A percentile compares a stretch with the other conserved stretches of the same genome.
phyloP scores from a whole-genome alignment of 805 yeast genomes.

The Wickerhamiella slavikovae region DNA sequence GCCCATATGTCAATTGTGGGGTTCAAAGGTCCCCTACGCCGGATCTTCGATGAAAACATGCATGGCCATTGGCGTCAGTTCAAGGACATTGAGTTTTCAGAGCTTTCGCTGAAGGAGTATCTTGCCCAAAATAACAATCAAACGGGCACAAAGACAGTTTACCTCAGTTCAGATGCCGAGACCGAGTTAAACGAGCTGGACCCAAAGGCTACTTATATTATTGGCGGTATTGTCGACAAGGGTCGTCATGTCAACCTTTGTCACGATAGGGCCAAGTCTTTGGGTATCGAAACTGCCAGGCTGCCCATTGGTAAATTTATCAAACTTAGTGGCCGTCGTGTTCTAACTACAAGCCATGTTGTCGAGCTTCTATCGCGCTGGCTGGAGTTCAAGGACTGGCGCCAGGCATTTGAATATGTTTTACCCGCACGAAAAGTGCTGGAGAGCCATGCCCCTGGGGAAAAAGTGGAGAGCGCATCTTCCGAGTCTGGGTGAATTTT shows the following conservation, averaged over 20 bases:
- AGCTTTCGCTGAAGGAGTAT: slow-evolving; percentile 19
- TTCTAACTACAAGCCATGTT: slow-evolving; percentile 89
- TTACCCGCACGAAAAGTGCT: slow-evolving; percentile 58
- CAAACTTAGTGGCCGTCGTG: slow-evolving; percentile 65
- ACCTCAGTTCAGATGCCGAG: slow-evolving; percentile 75
- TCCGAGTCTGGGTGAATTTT: no score
- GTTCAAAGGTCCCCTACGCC: slow-evolving; percentile 41
- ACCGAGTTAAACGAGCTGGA: slow-evolving; percentile 42
- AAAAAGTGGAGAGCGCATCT: not conserved
- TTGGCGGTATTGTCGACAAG: slow-evolving; percentile 94
- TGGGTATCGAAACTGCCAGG: slow-evolving; percentile 53
- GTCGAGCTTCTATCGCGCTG: slow-evolving; percentile 67
- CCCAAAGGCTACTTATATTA: slow-evolving; percentile 54
- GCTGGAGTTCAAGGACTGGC: slow-evolving; percentile 70
- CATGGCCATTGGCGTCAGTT: slow-evolving; percentile 38
- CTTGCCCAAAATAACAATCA: slow-evolving; percentile 17
- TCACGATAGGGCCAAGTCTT: slow-evolving; percentile 51
- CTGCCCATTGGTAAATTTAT: slow-evolving; percentile 78
- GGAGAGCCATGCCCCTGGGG: not conserved
- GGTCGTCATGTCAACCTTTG: slow-evolving; percentile 73
- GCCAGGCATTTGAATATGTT: slow-evolving; percentile 63
- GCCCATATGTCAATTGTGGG: slow-evolving; percentile 42
- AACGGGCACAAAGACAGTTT: slow-evolving; percentile 22
- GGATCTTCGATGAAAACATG: slow-evolving; percentile 46
- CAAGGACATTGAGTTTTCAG: slow-evolving; percentile 37